These are phyloP conservation scores for Mycena crocata DNA, from an alignment of 768 basidiomycete genomes.

Conservation along the genomic window DNA sequence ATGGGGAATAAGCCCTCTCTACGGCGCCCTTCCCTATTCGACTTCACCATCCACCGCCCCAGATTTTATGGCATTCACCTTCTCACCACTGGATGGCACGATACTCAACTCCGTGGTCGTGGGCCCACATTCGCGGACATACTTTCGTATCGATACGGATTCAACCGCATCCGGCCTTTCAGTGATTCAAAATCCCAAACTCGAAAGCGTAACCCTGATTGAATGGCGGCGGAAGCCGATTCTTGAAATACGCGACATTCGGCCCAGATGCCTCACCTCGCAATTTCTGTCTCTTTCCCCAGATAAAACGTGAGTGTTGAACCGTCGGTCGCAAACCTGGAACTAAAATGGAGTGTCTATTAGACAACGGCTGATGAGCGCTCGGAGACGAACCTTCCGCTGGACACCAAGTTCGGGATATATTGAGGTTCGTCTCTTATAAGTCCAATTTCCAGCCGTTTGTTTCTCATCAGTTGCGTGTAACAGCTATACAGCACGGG, in stretches of 20 bases:
- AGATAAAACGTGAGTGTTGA: too few species aligned
- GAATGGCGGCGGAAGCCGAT: constrained; percentile 39
- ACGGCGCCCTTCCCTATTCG: background rate
- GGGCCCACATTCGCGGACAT: constrained; percentile 48
- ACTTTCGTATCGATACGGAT: constrained; percentile 50
- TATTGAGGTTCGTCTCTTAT: constrained; percentile 12
- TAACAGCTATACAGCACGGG: constrained; percentile 17
- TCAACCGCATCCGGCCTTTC: constrained; percentile 44
- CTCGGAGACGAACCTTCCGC: constrained; percentile 11
- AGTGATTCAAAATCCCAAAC: constrained; percentile 47
- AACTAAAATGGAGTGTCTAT: background rate
- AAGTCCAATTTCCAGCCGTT: background rate
- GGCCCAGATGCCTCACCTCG: constrained; percentile 37
- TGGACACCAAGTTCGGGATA: constrained; percentile 9
- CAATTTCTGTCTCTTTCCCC: background rate
- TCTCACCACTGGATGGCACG: constrained; percentile 48
- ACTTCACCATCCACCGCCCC: constrained; percentile 13
- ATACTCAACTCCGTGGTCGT: constrained; percentile 51
- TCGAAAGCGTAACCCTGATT: constrained; percentile 48
- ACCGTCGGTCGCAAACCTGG: too few species aligned
- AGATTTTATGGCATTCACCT: constrained; percentile 48
- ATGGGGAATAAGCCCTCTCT: background rate
- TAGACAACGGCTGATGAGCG: constrained; percentile 20
- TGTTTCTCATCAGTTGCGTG: background rate
- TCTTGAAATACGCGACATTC: constrained; percentile 47